Conservation (phyloP, 2,329 filamentous ascomycete genomes). For the Pseudogymnoascus sp. region DNA sequence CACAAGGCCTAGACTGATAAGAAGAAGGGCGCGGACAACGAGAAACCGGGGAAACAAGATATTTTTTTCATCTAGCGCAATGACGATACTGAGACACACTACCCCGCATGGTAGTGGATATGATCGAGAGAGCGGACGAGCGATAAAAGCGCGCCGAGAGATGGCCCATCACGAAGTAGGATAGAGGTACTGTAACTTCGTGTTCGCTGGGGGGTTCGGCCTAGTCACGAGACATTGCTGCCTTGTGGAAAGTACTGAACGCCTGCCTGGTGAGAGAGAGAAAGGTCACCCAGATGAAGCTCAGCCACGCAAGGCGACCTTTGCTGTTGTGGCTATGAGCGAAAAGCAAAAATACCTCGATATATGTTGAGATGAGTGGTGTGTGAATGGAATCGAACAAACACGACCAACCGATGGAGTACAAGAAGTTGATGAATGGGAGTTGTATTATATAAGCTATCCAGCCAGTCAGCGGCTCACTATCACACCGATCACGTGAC, state of each 20-base stretch:
- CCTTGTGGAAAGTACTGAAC: neutral
- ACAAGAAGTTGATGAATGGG: neutral
- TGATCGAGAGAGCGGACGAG: neutral
- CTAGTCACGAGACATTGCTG: constrained; percentile 6
- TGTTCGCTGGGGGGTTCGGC: neutral
- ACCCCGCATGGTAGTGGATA: neutral
- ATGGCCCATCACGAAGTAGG: neutral
- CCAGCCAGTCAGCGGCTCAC: neutral
- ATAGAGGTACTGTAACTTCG: neutral
- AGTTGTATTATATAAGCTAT: neutral
- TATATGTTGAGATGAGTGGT: neutral
- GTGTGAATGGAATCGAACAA: constrained; percentile 6
- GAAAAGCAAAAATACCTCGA: constrained; percentile 4
- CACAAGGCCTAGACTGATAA: neutral
- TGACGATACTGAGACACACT: neutral
- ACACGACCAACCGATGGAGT: neutral
- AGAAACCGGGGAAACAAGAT: neutral
- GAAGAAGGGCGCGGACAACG: neutral
- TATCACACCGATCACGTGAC: neutral
- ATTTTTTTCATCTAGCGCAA: neutral
- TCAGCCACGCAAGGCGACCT: neutral
- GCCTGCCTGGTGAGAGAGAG: neutral
- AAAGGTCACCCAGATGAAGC: neutral
- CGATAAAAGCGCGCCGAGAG: neutral
- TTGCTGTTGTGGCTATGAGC: neutral